Base-by-base conservation (phyloP, 2,329 filamentous ascomycete genomes). In the Fusarium siculi region DNA sequence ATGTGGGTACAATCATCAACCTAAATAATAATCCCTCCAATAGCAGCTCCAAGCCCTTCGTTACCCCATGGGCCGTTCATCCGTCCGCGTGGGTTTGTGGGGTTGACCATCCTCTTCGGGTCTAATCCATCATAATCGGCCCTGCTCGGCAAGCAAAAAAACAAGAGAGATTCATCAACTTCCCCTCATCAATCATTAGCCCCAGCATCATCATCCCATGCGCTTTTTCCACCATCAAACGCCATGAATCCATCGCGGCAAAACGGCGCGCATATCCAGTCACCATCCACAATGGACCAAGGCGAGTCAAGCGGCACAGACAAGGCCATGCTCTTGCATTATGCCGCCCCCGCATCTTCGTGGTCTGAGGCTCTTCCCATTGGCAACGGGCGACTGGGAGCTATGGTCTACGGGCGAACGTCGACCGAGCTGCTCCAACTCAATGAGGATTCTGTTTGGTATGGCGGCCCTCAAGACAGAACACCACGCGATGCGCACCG, bases 381-480 rank as follows among this genome's bases (percentile, higher is more conserved):
- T 61, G 86, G 86, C 6, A 88, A 88, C 72, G 86, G 86, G 16
- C 81, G 85, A 23, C 63, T 82, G 3, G 80, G 79, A 9, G 78
- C 75, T 7, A 86, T 86, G 81, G 72, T 87, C 32, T 83, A 84
- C 67, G 85, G 86, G 18, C 81, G 83, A 18, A 76, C 80, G 18
- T 80, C 80, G 2, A 85, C 85, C 53, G 79, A 83, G 43, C 74
- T 86, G 8, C 77, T 82, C 34, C 73, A 74, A 19, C 77, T 87
- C 19, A 87, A 87, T 50, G 85, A 87, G 72, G 84, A 87, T 63
- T 85, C 84, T 4, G 81, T 85, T 16, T 86, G 83, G 84, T 85
- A 83, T 60, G 85, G 85, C 30, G 84, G 83, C 1, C 80, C 80
- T 12, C 84, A 85, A 63, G 78, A 85, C 52, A 84, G 85, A 16